These are phyloP conservation scores for Magnusiomyces suaveolens DNA, from an alignment of 1,139 yeast species.

Conservation along the genomic window DNA sequence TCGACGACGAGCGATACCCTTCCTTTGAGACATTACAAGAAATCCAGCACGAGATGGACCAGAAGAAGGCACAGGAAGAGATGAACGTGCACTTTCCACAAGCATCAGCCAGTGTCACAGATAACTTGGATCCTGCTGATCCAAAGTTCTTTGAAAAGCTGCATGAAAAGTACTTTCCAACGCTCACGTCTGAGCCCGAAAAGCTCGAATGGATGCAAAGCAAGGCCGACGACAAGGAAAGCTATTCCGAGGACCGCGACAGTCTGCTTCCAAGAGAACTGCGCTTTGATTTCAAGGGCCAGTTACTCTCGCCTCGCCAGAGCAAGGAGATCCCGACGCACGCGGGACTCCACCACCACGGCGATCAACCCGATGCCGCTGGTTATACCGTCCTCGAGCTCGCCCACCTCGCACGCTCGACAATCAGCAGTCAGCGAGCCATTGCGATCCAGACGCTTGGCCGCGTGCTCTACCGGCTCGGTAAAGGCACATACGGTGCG, in stretches of 20 bases:
- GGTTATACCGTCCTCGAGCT: constrained; percentile 85
- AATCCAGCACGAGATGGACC: constrained; percentile 9
- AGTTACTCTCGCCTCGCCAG: constrained; percentile 49
- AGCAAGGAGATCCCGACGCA: constrained; percentile 41
- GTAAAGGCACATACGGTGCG: constrained; percentile 39
- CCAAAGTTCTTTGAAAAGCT: constrained; percentile 70
- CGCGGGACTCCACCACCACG: constrained; percentile 83
- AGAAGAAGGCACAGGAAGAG: not conserved
- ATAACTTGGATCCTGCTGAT: constrained; percentile 33
- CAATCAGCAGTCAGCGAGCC: constrained; percentile 75
- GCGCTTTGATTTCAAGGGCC: constrained; percentile 82
- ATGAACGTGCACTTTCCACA: constrained; percentile 12
- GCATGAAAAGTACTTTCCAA: constrained; percentile 82
- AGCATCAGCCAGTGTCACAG: constrained; percentile 7
- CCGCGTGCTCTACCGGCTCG: constrained; percentile 71
- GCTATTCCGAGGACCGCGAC: constrained; percentile 27
- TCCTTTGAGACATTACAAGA: constrained; percentile 13
- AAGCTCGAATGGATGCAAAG: constrained; percentile 90
- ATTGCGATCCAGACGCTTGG: constrained; percentile 83
- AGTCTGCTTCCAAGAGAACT: constrained; percentile 40
- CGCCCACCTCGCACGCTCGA: constrained; percentile 68
- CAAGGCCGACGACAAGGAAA: constrained; percentile 26
- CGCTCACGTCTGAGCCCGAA: constrained; percentile 70
- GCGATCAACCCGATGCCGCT: constrained; percentile 79
- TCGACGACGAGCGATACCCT: constrained; percentile 12